Evolutionary conservation across 2,329 filamentous ascomycete genomes (phyloP).

Genomic region (Venturia effusa): DNA sequence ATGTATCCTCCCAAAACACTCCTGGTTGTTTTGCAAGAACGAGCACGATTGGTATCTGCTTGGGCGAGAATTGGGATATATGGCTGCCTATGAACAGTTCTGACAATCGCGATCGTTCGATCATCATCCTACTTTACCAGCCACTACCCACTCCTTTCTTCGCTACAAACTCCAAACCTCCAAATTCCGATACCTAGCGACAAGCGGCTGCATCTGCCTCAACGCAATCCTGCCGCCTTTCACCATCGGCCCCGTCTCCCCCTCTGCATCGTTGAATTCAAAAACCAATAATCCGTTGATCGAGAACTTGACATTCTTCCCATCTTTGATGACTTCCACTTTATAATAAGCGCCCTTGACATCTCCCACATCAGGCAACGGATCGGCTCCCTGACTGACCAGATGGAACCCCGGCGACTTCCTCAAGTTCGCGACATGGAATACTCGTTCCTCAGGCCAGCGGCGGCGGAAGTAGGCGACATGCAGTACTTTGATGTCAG

Average conservation of each 20-base stretch:
- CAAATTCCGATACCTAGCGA: constrained; percentile 22
- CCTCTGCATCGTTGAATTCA: constrained; percentile 20
- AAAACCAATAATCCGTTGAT: constrained; percentile 22
- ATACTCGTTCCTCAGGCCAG: constrained; percentile 19
- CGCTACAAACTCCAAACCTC: constrained; percentile 21
- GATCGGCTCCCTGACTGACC: constrained; percentile 21
- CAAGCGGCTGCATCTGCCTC: constrained; percentile 22
- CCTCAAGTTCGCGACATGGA: constrained; percentile 21
- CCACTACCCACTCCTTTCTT: no score
- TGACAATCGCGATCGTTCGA: no score
- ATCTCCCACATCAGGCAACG: constrained; percentile 20
- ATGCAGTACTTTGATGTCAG: not conserved
- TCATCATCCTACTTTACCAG: no score
- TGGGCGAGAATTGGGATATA: no score
- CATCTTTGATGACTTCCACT: constrained; percentile 23
- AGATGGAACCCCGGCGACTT: constrained; percentile 24
- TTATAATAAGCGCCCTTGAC: constrained; percentile 22
- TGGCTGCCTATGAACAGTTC: no score
- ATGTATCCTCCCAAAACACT: no score
- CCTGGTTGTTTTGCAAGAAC: no score
- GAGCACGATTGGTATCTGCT: no score
- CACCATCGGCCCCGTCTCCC: constrained; percentile 19
- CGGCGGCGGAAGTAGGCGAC: constrained; percentile 1
- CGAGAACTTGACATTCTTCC: constrained; percentile 19
- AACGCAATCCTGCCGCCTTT: constrained; percentile 21